These are phyloP conservation scores for Podospora fimiseda DNA, from an alignment of 495 filamentous ascomycete genomes.

Conservation along the genomic window DNA sequence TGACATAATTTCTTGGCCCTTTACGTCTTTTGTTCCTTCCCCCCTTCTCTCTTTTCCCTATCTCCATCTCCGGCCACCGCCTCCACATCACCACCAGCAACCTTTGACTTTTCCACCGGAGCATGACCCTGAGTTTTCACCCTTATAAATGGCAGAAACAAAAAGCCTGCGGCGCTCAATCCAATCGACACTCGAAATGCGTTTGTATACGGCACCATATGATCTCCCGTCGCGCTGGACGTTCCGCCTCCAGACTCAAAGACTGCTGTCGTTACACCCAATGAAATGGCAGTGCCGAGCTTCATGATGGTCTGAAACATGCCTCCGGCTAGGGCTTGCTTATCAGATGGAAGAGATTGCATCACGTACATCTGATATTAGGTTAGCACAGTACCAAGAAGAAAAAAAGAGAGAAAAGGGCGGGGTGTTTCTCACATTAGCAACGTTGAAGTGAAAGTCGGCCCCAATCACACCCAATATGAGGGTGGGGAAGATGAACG, in stretches of 20 bases:
- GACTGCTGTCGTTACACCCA: slow-evolving; percentile 49
- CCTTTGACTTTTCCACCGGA: slow-evolving; percentile 9
- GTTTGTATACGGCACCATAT: slow-evolving; percentile 37
- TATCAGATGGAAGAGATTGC: slow-evolving; percentile 46
- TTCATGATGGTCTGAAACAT: slow-evolving; percentile 54
- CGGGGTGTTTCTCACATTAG: slow-evolving; percentile 46
- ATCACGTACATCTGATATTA: slow-evolving; percentile 45
- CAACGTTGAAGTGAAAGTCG: slow-evolving; percentile 57
- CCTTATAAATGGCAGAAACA: slow-evolving; percentile 37
- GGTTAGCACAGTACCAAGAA: neutral
- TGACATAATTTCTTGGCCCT: neutral
- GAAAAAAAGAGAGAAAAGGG: neutral
- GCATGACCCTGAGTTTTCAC: slow-evolving; percentile 39
- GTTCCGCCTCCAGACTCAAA: slow-evolving; percentile 32
- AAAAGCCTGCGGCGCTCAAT: slow-evolving; percentile 38
- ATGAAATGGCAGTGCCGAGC: slow-evolving; percentile 43
- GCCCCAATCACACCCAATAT: slow-evolving; percentile 49
- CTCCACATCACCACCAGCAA: too few species aligned
- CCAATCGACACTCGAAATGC: slow-evolving; percentile 53
- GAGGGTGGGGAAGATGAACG: slow-evolving; percentile 50
- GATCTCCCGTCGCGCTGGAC: slow-evolving; percentile 27
- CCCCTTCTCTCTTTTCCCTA: neutral
- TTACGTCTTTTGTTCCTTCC: too few species aligned
- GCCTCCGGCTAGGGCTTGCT: slow-evolving; percentile 53
- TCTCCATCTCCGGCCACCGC: too few species aligned